Conservation (phyloP, 441 rosid species). For the Manihot esculenta region DNA sequence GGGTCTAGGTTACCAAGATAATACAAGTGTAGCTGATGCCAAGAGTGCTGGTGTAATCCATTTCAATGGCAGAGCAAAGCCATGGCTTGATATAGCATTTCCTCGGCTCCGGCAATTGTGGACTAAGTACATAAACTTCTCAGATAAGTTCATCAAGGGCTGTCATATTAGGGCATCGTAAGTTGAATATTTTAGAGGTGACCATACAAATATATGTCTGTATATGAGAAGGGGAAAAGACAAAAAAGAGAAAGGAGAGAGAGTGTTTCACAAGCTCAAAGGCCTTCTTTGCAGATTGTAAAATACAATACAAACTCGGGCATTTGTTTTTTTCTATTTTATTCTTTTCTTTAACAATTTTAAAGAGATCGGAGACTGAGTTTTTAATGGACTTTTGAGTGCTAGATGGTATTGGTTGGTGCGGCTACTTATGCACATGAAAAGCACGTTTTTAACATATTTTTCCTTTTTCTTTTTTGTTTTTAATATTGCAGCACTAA, state of each 20-base stretch:
- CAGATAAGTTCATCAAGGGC: conserved; percentile 83
- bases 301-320: conserved; percentile 30
- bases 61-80: conserved; percentile 97
- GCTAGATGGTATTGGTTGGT: too few relatives aligned
- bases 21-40: conserved; percentile 64
- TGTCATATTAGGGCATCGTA: conserved; percentile 71
- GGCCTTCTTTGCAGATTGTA: conserved; percentile 26
- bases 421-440: too few relatives aligned
- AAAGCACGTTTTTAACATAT: too few relatives aligned
- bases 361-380: too few relatives aligned
- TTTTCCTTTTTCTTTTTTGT: too few relatives aligned
- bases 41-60: conserved; percentile 85
- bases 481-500: too few relatives aligned
- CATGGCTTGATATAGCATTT: conserved; percentile 96
- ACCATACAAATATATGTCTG: conserved; percentile 25
- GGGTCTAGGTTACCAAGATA: conserved; percentile 88
- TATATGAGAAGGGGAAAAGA: conserved; percentile 23
- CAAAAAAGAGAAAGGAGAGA: conserved; percentile 22
- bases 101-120: conserved; percentile 79
- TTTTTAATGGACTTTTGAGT: too few relatives aligned
- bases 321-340: conserved; percentile 23
- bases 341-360: background rate
- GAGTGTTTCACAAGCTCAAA: conserved; percentile 36
- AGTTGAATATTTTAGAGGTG: conserved; percentile 29
- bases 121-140: conserved; percentile 78